These are phyloP conservation scores for Filobasidium wieringae DNA, from an alignment of 768 basidiomycete species.

Conservation along the genomic window DNA sequence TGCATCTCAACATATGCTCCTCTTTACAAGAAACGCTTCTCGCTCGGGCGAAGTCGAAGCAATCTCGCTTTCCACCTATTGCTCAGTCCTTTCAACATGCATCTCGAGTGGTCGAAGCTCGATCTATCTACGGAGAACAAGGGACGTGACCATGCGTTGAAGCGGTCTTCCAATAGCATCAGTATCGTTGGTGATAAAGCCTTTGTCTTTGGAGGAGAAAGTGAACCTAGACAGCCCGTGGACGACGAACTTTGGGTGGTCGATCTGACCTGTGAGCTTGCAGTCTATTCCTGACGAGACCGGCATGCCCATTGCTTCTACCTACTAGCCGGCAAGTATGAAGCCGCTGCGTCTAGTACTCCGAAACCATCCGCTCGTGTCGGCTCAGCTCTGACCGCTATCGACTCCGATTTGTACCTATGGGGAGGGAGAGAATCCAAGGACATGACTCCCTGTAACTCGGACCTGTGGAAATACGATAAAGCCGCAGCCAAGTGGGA, in stretches of 20 bases:
- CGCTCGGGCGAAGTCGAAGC: too few species aligned
- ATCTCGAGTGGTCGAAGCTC: not conserved
- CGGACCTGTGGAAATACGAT: conserved; percentile 34
- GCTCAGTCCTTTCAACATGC: too few species aligned
- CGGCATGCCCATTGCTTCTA: not conserved
- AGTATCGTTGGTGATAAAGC: conserved; percentile 31
- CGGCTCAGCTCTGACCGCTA: conserved; percentile 16
- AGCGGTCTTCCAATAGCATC: conserved; percentile 43
- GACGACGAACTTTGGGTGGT: conserved; percentile 23
- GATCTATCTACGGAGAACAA: not conserved
- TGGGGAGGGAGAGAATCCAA: conserved; percentile 44
- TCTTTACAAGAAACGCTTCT: too few species aligned
- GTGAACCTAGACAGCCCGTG: conserved; percentile 41
- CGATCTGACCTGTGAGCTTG: conserved; percentile 10
- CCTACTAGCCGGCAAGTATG: not conserved
- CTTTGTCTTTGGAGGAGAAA: conserved; percentile 43
- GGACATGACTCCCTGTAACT: conserved; percentile 39
- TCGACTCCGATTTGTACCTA: conserved; percentile 29
- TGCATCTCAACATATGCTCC: too few species aligned
- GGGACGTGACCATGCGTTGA: not conserved
- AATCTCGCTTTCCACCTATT: too few species aligned
- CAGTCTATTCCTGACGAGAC: not conserved
- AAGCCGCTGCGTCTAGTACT: not conserved
- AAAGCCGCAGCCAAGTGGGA: conserved; percentile 34
- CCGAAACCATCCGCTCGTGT: conserved; percentile 25